Evolutionary conservation across 192 early-diverging fungal genomes (phyloP), one percentile per base, ranked within the genome.

Genomic region (Coemansia sp.): DNA sequence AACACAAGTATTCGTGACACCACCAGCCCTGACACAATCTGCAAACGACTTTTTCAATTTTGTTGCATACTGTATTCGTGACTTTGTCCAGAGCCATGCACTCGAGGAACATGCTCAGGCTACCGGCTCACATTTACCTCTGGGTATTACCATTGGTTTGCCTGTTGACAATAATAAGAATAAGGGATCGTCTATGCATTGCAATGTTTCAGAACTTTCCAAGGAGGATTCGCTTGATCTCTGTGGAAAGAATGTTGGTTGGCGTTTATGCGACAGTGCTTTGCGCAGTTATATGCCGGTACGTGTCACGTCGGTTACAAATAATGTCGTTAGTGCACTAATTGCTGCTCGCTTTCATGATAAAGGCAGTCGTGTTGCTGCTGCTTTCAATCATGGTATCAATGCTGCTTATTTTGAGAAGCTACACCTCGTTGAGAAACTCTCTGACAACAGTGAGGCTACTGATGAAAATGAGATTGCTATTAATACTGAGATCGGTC

Each of bases 401-500:
- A 96, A 97, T 56, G 93, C 92, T 52, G 93, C 94, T 10, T 98
- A 96, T 73, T 84, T 92, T 34, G 96, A 98, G 78, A 77, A 87
- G 52, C 77, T 91, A 49, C 49, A 66, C 27, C 86, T 87, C 16
- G 88, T 97, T 32, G 64, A 71, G 67, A 90, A 90, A 65, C 71
- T 78, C 54, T 34, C 55, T 18, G 72, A 65, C 7, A 5, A 57
- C 27, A 18, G 71, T 54, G 60, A 73, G 63, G 25, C 73, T 12
- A 80, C 78, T 12, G 78, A 6, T 16, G 41, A 47, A 9, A 24
- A 32, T 0, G 28, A 82, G n/a, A 93, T 96, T 87, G 86, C 92
- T 56, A 89, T 96, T 72, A 94, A 98, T 74, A 94, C 91, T 63
- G 96, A 98, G 74, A 93, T 92, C 84, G 96, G 96, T 34, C 88